phyloP scores from a whole-genome alignment of 2,329 filamentous ascomycete species.

The Aureobasidium lini region DNA sequence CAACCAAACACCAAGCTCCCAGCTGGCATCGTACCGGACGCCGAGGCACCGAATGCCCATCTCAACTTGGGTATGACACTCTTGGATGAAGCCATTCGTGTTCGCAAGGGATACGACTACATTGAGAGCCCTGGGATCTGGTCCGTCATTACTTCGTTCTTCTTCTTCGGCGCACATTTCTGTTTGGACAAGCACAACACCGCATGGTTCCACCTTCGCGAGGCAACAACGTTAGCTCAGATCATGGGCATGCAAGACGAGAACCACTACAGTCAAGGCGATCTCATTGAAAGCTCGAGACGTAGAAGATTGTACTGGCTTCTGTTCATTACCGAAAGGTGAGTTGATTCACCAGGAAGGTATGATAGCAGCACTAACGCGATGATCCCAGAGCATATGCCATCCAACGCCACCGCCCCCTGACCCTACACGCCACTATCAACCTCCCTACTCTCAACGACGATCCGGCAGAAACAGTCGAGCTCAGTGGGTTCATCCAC shows the following conservation, averaged over 20 bases:
- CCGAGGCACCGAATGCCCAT: constrained; percentile 39
- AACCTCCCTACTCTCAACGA: constrained; percentile 44
- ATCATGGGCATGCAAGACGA: constrained; percentile 54
- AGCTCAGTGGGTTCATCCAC: constrained; percentile 52
- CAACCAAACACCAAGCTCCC: constrained; percentile 41
- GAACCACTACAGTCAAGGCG: constrained; percentile 43
- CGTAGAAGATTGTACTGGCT: constrained; percentile 55
- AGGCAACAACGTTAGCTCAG: constrained; percentile 54
- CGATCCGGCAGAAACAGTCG: constrained; percentile 46
- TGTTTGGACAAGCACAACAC: constrained; percentile 55
- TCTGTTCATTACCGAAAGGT: constrained; percentile 56
- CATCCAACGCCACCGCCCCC: constrained; percentile 55
- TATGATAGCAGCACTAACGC: neutral
- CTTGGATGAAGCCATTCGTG: constrained; percentile 50
- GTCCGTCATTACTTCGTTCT: constrained; percentile 56
- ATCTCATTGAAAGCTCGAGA: constrained; percentile 46
- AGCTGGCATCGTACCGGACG: constrained; percentile 35
- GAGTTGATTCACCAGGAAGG: neutral
- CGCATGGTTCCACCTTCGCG: constrained; percentile 55
- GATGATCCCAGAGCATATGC: constrained; percentile 50
- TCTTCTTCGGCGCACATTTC: constrained; percentile 54
- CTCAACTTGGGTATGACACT: constrained; percentile 46
- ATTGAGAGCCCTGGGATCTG: constrained; percentile 48
- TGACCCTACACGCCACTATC: constrained; percentile 54
- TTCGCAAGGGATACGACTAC: constrained; percentile 51